Base-by-base conservation (phyloP, 1,284 basidiomycete genomes). In the Irpex lacteus region DNA sequence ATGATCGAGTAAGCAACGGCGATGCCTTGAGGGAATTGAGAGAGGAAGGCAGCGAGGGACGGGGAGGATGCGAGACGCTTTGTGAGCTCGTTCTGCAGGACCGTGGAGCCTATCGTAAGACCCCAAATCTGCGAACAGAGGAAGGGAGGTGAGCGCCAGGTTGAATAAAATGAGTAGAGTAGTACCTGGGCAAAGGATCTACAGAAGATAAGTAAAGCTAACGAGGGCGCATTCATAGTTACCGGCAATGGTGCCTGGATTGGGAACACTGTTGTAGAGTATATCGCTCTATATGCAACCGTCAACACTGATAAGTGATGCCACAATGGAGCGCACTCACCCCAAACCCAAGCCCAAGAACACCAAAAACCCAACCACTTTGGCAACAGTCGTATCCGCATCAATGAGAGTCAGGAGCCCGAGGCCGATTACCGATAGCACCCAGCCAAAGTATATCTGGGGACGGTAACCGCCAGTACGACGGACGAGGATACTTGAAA, bases 361-460 rank as follows among this genome's bases (percentile, higher is more conserved):
- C 4, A 63, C 21, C 5, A 11, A n/a, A 34, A 50, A 26, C 5
- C 56, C 62, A 8, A 63, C 26, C 26, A 44, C 15, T 15, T 49
- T 9, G 11, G 62, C 54, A 13, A 37, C n/a, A 5, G 44, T 15
- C 11, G 40, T 47, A 54, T 60, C 57, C 13, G 58, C 58, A n/a
- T 50, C 19, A 13, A 63, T 21, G 47, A 36, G 59, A 9, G 58
- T 36, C 21, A 63, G 26, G 8, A 50, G 7, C 9, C 57, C 62
- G 9, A 60, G 50, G 5, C 44, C 56, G 21, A 34, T 44, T 11
- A 63, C 47, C 15, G 36, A n/a, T 5, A 63, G 11, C 8, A 19
- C 56, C 62, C 62, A 63, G 38, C 60, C 58, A 19, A 63, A 44
- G 57, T 58, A 63, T 1, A 60, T 21, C 34, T 63, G 62, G 1